Evolutionary conservation across 2,329 filamentous ascomycete genomes (phyloP).

Genomic region (Apiospora phragmitis): DNA sequence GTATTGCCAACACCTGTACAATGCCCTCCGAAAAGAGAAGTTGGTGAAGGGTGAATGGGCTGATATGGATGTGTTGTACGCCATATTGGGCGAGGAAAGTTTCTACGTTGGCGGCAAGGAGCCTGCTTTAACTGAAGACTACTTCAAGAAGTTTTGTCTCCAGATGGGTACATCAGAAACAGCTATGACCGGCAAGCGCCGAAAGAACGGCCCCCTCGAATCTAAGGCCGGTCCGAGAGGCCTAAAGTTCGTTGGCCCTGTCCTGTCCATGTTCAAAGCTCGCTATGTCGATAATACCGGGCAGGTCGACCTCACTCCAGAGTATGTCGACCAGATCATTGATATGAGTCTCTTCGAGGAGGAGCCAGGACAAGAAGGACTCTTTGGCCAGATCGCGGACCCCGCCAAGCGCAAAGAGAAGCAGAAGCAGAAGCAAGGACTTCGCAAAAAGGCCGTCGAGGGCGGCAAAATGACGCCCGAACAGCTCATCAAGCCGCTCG

Average conservation of each 20-base stretch:
- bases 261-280: slow-evolving; percentile 38
- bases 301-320: slow-evolving; percentile 30
- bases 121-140: slow-evolving; percentile 34
- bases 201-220: slow-evolving; percentile 14
- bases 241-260: slow-evolving; percentile 30
- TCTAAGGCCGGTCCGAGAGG: slow-evolving; percentile 32
- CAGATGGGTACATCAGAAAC: slow-evolving; percentile 38
- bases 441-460: slow-evolving; percentile 16
- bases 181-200: slow-evolving; percentile 26
- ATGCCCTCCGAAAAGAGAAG: slow-evolving; percentile 34
- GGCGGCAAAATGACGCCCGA: slow-evolving; percentile 18
- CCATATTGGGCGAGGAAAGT: slow-evolving; percentile 28
- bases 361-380: neutral
- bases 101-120: slow-evolving; percentile 37
- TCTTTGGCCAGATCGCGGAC: slow-evolving; percentile 21
- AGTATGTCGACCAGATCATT: slow-evolving; percentile 38
- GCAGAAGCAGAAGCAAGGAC: slow-evolving; percentile 10
- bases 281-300: slow-evolving; percentile 29
- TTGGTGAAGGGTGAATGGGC: slow-evolving; percentile 32
- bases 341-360: slow-evolving; percentile 15
- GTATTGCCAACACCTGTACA: slow-evolving; percentile 42
- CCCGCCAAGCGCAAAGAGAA: slow-evolving; percentile 18
- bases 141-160: slow-evolving; percentile 37
- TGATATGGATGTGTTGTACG: slow-evolving; percentile 40
- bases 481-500: slow-evolving; percentile 33